Evolutionary conservation across 202 grass and related monocot species (phyloP).

Genomic region (Musa balbisiana): DNA sequence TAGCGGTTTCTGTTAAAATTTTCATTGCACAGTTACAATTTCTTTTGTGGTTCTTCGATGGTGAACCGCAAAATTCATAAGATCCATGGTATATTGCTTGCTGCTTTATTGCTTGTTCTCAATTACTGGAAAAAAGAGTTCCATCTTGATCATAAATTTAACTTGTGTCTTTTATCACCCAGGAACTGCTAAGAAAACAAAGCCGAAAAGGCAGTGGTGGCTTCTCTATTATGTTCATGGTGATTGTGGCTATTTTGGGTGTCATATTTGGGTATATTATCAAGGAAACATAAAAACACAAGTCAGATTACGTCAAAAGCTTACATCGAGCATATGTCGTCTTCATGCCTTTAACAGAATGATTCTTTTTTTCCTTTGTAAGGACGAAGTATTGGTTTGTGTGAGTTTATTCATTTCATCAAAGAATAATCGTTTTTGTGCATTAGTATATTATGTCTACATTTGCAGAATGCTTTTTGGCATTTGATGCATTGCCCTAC

Average conservation of each 20-base stretch:
- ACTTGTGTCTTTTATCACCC: slow-evolving; percentile 18
- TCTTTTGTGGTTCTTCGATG: too few relatives aligned
- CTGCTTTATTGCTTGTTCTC: neutral
- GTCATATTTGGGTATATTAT: slow-evolving; percentile 46
- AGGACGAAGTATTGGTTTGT: neutral
- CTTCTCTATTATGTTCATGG: slow-evolving; percentile 37
- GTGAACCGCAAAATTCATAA: too few relatives aligned
- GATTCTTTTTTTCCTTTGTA: neutral
- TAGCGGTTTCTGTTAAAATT: too few relatives aligned
- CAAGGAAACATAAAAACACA: slow-evolving; percentile 3
- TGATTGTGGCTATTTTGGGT: slow-evolving; percentile 37
- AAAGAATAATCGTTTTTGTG: neutral
- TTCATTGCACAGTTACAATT: too few relatives aligned
- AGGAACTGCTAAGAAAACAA: slow-evolving; percentile 42
- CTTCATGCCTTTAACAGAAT: neutral
- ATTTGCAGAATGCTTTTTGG: too few relatives aligned
- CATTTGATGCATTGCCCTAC: too few relatives aligned
- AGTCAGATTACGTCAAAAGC: too few relatives aligned
- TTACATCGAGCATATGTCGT: too few relatives aligned
- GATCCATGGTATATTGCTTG: neutral
- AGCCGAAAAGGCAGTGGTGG: slow-evolving; percentile 9
- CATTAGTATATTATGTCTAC: too few relatives aligned
- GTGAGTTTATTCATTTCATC: neutral
- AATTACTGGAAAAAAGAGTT: neutral
- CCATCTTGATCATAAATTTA: neutral